phyloP scores from a whole-genome alignment of 2,329 filamentous ascomycete species.

The Hypoxylon rubiginosum region DNA sequence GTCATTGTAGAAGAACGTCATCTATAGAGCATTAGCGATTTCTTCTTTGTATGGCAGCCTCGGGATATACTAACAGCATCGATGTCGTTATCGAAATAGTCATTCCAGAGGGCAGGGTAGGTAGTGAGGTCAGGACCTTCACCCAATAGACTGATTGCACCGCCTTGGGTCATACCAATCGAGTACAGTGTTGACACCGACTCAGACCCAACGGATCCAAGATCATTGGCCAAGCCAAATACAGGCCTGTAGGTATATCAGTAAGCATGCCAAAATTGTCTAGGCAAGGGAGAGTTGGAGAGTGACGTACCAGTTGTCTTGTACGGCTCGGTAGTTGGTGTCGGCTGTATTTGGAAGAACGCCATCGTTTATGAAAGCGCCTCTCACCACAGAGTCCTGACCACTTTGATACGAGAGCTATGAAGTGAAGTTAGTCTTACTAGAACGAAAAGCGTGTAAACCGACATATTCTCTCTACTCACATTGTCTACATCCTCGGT shows the following conservation, averaged over 20 bases:
- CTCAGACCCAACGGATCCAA: slow-evolving; percentile 60
- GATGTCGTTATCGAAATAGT: slow-evolving; percentile 74
- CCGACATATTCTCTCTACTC: slow-evolving; percentile 45
- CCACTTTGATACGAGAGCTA: slow-evolving; percentile 79
- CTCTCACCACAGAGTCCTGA: slow-evolving; percentile 73
- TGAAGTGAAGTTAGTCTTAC: slow-evolving; percentile 35
- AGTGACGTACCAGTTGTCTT: slow-evolving; percentile 65
- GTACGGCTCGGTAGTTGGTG: slow-evolving; percentile 73
- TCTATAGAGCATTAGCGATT: slow-evolving; percentile 46
- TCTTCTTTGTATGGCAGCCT: not conserved
- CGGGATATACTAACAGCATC: slow-evolving; percentile 62
- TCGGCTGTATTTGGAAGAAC: slow-evolving; percentile 75
- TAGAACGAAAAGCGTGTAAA: not conserved
- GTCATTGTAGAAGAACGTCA: slow-evolving; percentile 82
- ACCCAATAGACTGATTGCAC: slow-evolving; percentile 82
- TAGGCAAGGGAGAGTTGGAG: not conserved
- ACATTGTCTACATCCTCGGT: slow-evolving; percentile 67
- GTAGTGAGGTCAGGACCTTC: slow-evolving; percentile 69
- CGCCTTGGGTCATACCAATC: slow-evolving; percentile 81
- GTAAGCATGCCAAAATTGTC: slow-evolving; percentile 3
- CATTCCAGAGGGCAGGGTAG: slow-evolving; percentile 83
- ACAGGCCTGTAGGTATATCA: slow-evolving; percentile 73
- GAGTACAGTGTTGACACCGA: slow-evolving; percentile 73
- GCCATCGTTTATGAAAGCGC: slow-evolving; percentile 73
- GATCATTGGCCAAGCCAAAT: slow-evolving; percentile 79